Conservation (phyloP, 345 rosid species). For the Eutrema heterophyllum region DNA sequence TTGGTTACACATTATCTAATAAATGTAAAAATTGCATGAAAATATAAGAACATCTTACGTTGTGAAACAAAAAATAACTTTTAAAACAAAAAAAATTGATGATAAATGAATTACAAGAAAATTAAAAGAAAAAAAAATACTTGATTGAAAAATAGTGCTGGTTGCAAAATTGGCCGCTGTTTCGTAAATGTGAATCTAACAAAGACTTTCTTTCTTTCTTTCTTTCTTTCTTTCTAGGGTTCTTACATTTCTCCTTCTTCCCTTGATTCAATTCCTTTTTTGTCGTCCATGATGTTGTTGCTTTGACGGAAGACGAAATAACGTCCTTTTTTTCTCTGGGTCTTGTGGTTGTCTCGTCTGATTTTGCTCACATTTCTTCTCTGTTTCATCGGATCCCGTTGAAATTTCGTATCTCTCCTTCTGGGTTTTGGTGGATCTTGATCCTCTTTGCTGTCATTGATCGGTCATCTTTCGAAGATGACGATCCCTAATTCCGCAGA, state of each 20-base stretch:
- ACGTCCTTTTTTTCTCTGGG: background rate
- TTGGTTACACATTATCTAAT: no score
- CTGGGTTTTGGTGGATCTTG: slow-evolving; percentile 17
- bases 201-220: background rate
- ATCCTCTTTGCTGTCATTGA: background rate
- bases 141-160: background rate
- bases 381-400: background rate
- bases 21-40: no score
- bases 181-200: slow-evolving; percentile 16
- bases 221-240: slow-evolving; percentile 4
- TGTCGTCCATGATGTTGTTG: background rate
- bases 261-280: background rate
- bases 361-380: background rate
- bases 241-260: slow-evolving; percentile 2
- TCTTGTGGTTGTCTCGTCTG: no score
- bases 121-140: background rate
- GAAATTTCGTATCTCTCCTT: background rate
- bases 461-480: slow-evolving; percentile 34
- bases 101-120: no score
- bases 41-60: no score
- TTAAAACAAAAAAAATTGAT: no score
- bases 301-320: background rate
- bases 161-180: background rate
- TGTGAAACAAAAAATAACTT: no score
- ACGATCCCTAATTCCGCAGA: slow-evolving; percentile 51